phyloP scores from a whole-genome alignment of 2,329 filamentous ascomycete genomes.

The Cyphellophora attinorum region DNA sequence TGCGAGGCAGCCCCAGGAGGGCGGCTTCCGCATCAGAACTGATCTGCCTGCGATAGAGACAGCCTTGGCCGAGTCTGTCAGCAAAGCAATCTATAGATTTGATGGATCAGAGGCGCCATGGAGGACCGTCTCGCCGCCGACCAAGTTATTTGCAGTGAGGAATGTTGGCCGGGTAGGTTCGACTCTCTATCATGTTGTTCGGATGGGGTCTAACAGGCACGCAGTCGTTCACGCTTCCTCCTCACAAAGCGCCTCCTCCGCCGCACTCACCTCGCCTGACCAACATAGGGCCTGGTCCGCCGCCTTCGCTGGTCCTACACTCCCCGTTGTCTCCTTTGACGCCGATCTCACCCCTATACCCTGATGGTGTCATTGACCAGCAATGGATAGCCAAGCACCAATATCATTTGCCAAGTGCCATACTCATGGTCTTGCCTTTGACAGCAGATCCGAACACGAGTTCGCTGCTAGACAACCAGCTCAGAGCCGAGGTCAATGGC shows the following conservation, averaged over 20 bases:
- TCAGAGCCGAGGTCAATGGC: conserved; percentile 77
- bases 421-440: conserved; percentile 72
- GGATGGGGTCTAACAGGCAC: conserved; percentile 11
- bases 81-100: conserved; percentile 55
- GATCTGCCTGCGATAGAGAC: conserved; percentile 59
- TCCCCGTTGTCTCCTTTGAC: conserved; percentile 87
- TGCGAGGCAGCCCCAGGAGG: conserved; percentile 34
- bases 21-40: conserved; percentile 57
- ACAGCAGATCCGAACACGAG: conserved; percentile 62
- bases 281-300: conserved; percentile 37
- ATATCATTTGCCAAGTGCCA: conserved; percentile 67
- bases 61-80: conserved; percentile 54
- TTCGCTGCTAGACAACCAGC: conserved; percentile 72
- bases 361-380: conserved; percentile 76
- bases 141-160: conserved; percentile 56
- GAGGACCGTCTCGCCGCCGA: conserved; percentile 47
- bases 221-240: conserved; percentile 47
- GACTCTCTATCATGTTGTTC: too few species aligned
- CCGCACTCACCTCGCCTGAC: conserved; percentile 39
- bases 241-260: conserved; percentile 53
- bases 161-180: conserved; percentile 70
- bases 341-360: conserved; percentile 71
- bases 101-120: conserved; percentile 59
- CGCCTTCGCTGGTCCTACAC: conserved; percentile 55
- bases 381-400: conserved; percentile 87